Base-by-base conservation (phyloP, 2,329 filamentous ascomycete genomes). In the Talaromyces sp. region DNA sequence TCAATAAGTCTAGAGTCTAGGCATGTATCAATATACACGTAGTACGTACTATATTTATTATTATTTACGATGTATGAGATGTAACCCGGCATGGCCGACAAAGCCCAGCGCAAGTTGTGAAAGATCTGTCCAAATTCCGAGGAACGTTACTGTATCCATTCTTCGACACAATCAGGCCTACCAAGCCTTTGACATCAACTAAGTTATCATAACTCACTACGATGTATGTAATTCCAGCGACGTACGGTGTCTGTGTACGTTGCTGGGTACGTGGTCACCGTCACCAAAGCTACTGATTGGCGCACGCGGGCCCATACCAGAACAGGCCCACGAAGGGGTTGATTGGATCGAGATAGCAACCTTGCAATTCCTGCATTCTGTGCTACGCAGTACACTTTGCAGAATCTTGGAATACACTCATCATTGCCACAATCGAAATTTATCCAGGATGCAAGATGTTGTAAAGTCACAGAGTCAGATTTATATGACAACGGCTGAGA, bases 261-360 rank as follows among this genome's bases (percentile, higher is more conserved):
- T 31, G 47, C 14, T 49, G 19, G 16, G 24, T 33, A 52, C 49
- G 50, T 54, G 27, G 50, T 54, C 52, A 5, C n/a, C 19, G 52
- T 22, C 52, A 56, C 14, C 52, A 37, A 39, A 2, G 19, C 52
- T 39, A 33, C n/a, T 56, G 52, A 56, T 56, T 37, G 52, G 52
- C 10, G 33, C 4, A 14, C n/a, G 3, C 31, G 33, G 52, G n/a
- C 19, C 31, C 52, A 39, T 56, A 22, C 37, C 33, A 2, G 33
- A 56, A 37, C 50, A 11, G 16, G 9, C 4, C 31, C n/a, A 16
- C 45, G 22, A 33, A n/a, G n/a, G 3, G 14, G n/a, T 22, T 39
- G 52, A 56, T 56, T 56, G 33, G 52, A 14, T 56, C 19, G 52
- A 56, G 52, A 56, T 56, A 56, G 52, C 33, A 37, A 37, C 33